Evolutionary conservation across 805 yeast species (phyloP), one percentile per base, ranked within the genome.

Genomic region (Myxozyma neglecta): DNA sequence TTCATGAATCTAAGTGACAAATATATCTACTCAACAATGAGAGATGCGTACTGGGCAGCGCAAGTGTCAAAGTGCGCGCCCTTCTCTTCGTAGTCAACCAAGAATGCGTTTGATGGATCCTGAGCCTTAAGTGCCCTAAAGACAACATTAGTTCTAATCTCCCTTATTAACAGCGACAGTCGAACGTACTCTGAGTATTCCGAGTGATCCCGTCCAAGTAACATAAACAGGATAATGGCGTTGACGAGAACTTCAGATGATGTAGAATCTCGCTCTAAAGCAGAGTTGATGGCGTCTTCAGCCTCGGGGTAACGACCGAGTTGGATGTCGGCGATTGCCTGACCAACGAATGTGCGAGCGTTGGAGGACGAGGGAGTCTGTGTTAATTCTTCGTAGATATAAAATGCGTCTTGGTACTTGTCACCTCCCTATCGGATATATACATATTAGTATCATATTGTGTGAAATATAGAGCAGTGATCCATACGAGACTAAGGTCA

Each of bases 281-380:
- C 79, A 39, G 77, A 71, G 45, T 65, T 53, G 35, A 78, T 57
- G 11, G 75, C 78, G 64, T 89, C 89, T 61, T 82, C 81, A 9
- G 97, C 92, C 75, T 93, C 97, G 1, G 92, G 93, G 59, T 84
- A 78, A 70, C 92, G 88, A 54, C 85, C 84, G 72, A 90, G 82
- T 76, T 89, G 90, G 69, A 92, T 76, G 64, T 92, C 90, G 62
- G 91, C 80, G 10, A 85, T 87, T 48, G 90, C 81, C 70, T 90
- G 83, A 44, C 88, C 86, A 40, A 83, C 70, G 68, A 88, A 80
- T 16, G 83, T 76, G 68, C 82, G 81, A 70, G 80, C 77, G 34
- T 80, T 74, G 39, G 77, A 72, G 52, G 79, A 72, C 51, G 79
- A 79, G 61, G 80, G 78, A 39, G 83, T 81, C 61, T 88, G 85